These are phyloP conservation scores for Panellus pusillus DNA, from an alignment of 768 basidiomycete species.

Conservation along the genomic window DNA sequence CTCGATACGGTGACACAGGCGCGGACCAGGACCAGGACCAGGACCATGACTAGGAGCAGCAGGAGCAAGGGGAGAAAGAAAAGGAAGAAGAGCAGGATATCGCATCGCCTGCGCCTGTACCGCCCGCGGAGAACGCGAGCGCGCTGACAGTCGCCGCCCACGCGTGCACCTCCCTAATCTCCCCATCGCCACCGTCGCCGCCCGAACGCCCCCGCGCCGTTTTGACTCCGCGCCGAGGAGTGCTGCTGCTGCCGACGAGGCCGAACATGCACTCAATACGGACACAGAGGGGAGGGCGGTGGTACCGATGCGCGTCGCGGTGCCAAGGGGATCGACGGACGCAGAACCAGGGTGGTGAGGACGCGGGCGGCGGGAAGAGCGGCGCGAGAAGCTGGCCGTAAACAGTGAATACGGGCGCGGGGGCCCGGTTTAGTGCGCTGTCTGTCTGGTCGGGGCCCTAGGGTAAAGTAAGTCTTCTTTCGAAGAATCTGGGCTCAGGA, in stretches of 20 bases:
- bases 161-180: conserved; percentile 5
- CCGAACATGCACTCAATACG: not conserved
- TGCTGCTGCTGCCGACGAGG: not conserved
- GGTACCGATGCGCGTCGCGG: not conserved
- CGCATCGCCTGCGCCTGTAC: too few species aligned
- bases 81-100: too few species aligned
- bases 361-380: conserved; percentile 7
- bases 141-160: conserved; percentile 13
- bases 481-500: conserved; percentile 7
- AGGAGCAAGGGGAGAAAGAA: too few species aligned
- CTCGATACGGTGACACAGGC: too few species aligned
- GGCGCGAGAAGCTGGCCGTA: conserved; percentile 19
- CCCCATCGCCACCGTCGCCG: too few species aligned
- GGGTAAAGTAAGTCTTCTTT: not conserved
- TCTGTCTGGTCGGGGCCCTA: not conserved
- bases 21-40: too few species aligned
- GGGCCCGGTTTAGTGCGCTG: conserved; percentile 10
- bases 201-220: conserved; percentile 8
- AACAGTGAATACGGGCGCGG: conserved; percentile 8
- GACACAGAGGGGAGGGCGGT: not conserved
- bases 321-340: not conserved
- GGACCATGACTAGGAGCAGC: too few species aligned
- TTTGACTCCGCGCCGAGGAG: not conserved
- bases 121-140: conserved; percentile 12
- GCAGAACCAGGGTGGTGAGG: not conserved